phyloP scores from a whole-genome alignment of 495 filamentous ascomycete genomes.

The Immersiella caudata region DNA sequence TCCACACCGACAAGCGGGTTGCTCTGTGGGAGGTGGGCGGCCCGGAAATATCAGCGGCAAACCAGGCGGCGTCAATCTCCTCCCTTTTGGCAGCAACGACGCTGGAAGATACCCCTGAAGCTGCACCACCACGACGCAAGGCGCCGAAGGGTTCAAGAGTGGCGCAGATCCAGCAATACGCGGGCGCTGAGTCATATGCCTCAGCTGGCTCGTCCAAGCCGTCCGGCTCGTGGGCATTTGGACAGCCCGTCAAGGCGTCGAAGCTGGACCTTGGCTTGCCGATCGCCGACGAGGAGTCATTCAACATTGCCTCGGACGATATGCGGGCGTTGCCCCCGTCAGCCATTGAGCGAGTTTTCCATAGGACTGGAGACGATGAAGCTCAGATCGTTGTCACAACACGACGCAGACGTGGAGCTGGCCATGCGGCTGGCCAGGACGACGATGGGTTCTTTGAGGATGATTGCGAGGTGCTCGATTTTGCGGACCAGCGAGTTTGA shows the following conservation, averaged over 20 bases:
- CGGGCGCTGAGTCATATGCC: background rate
- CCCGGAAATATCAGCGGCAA: constrained; percentile 6
- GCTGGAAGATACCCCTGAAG: constrained; percentile 32
- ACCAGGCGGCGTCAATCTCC: constrained; percentile 33
- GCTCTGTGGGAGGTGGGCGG: constrained; percentile 56
- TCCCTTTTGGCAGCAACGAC: constrained; percentile 34
- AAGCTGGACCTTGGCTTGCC: constrained; percentile 63
- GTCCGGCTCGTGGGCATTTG: constrained; percentile 68
- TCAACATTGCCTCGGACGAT: constrained; percentile 52
- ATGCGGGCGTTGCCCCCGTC: constrained; percentile 56
- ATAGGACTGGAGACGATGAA: constrained; percentile 65
- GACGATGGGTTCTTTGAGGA: constrained; percentile 91
- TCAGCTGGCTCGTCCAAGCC: background rate
- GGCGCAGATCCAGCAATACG: constrained; percentile 4
- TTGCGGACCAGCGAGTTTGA: constrained; percentile 82
- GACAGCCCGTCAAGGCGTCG: constrained; percentile 60
- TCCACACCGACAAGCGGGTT: constrained; percentile 84
- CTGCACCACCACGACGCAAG: constrained; percentile 22
- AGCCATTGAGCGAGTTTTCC: constrained; percentile 58
- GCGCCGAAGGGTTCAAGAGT: constrained; percentile 22
- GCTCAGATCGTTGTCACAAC: constrained; percentile 83
- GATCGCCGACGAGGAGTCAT: constrained; percentile 58
- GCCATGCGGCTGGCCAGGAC: constrained; percentile 49
- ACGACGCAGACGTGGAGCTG: constrained; percentile 63
- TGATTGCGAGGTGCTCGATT: constrained; percentile 90